Evolutionary conservation across 2,329 filamentous ascomycete species (phyloP), one percentile per base, ranked within the genome.

Genomic region (Botryotinia calthae): DNA sequence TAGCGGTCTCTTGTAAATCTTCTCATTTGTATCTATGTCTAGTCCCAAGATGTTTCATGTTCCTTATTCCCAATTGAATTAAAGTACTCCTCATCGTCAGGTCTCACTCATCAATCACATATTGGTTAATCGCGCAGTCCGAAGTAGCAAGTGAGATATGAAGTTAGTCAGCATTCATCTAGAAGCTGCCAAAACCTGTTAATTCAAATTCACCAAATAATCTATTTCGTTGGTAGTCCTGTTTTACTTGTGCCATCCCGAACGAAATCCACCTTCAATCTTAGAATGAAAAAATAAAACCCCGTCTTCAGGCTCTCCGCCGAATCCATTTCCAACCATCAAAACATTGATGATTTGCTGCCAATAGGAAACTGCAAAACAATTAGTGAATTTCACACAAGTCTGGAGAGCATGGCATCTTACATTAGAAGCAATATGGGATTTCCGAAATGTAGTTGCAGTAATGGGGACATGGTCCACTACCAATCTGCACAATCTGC

Each of bases 391-490:
- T 16, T 18, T 18, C 4, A 59, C 31, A 40, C 0, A n/a, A 62
- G 12, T 40, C 34, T 16, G 34, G 1, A 40, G 1, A 40, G 6
- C 0, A 40, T 18, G 37, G 8, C 0, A 25, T 62, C 34, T 37
- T 62, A 62, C 59, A 25, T 62, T 62, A 62, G 37, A 62, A 62
- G 59, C 59, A 62, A 7, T 62, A 62, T n/a, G 59, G 59, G 22
- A 40, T 62, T 62, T 34, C 59, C n/a, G 22, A 16, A 34, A 62
- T 62, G 22, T 62, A 62, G 22, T 62, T 37, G 34, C 59, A 62
- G 37, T 37, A 62, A 10, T 62, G 34, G 34, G 59, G 59, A 25
- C 59, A 62, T 40, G 59, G 34, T 2, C 34, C 59, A 0, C 34
- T 62, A 62, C 59, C 59, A 0, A 62, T 62, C 16, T 25, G 22